Evolutionary conservation across 2,329 filamentous ascomycete genomes (phyloP).

Genomic region (Drechslerella stenobrocha): DNA sequence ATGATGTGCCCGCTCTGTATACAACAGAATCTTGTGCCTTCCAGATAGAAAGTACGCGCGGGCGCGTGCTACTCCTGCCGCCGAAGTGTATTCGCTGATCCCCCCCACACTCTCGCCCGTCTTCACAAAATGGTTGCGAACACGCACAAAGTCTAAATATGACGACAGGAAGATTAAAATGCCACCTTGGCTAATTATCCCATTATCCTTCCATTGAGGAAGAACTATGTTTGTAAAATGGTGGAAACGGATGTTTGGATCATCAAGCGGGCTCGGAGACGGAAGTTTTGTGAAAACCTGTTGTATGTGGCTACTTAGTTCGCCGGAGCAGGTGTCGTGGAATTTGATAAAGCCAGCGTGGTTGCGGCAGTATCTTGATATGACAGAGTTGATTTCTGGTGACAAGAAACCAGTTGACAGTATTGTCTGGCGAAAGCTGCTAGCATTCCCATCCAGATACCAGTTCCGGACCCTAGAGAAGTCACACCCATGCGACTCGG

Average conservation of each 20-base stretch:
- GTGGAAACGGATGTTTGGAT: slow-evolving; percentile 86
- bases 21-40: slow-evolving; percentile 79
- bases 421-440: slow-evolving; percentile 80
- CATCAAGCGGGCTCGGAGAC: slow-evolving; percentile 68
- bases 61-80: slow-evolving; percentile 77
- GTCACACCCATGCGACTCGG: slow-evolving; percentile 87
- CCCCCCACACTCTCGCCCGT: slow-evolving; percentile 68
- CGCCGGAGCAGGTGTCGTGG: slow-evolving; percentile 64
- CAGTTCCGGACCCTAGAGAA: slow-evolving; percentile 85
- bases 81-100: slow-evolving; percentile 83
- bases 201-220: slow-evolving; percentile 66
- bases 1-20: slow-evolving; percentile 95
- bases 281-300: slow-evolving; percentile 92
- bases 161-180: slow-evolving; percentile 87
- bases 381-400: slow-evolving; percentile 80
- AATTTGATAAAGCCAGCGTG: slow-evolving; percentile 77
- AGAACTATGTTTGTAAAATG: slow-evolving; percentile 84
- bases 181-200: slow-evolving; percentile 62
- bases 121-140: slow-evolving; percentile 80
- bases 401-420: slow-evolving; percentile 80
- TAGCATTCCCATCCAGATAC: slow-evolving; percentile 88
- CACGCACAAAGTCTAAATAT: slow-evolving; percentile 90
- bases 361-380: slow-evolving; percentile 76
- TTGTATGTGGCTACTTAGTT: slow-evolving; percentile 70
- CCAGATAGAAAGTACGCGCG: slow-evolving; percentile 84